phyloP scores from a whole-genome alignment of 2,329 filamentous ascomycete genomes.

The Hymenoscyphus linearis region DNA sequence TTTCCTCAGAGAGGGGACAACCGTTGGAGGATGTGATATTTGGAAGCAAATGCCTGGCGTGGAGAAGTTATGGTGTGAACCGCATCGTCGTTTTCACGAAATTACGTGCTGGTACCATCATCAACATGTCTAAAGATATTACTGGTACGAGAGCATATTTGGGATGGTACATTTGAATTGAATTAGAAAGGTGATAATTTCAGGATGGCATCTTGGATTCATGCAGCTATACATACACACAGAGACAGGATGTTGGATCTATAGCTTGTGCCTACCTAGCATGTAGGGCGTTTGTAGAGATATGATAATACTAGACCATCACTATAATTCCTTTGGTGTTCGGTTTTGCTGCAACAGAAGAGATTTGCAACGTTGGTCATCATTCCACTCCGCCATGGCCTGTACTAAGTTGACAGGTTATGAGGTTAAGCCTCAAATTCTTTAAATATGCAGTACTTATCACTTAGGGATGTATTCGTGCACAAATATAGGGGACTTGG shows the following conservation, averaged over 20 bases:
- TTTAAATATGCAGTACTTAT: too few relatives aligned
- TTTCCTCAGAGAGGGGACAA: too few relatives aligned
- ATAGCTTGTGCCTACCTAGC: background rate
- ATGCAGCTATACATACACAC: background rate
- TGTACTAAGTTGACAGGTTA: too few relatives aligned
- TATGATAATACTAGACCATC: background rate
- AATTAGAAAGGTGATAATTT: background rate
- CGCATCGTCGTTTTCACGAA: constrained; percentile 12
- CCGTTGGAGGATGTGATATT: constrained; percentile 8
- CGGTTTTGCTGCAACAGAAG: too few relatives aligned
- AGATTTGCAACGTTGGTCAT: too few relatives aligned
- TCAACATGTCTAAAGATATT: too few relatives aligned
- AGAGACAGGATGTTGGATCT: background rate
- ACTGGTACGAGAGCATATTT: background rate
- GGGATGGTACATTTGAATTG: background rate
- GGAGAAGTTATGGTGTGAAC: constrained; percentile 15
- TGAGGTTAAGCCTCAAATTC: too few relatives aligned
- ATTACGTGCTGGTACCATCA: constrained; percentile 11
- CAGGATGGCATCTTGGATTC: background rate
- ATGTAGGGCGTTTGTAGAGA: background rate
- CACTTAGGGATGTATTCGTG: too few relatives aligned
- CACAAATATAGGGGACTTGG: too few relatives aligned
- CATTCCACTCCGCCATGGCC: too few relatives aligned
- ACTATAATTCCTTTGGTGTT: too few relatives aligned
- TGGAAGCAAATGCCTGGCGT: constrained; percentile 8